Percentiles rank a stretch among this genome's conserved stretches.
Evolutionary conservation across 1,139 yeast genomes (phyloP).

Genomic region (Pneumocystis jirovecii): DNA sequence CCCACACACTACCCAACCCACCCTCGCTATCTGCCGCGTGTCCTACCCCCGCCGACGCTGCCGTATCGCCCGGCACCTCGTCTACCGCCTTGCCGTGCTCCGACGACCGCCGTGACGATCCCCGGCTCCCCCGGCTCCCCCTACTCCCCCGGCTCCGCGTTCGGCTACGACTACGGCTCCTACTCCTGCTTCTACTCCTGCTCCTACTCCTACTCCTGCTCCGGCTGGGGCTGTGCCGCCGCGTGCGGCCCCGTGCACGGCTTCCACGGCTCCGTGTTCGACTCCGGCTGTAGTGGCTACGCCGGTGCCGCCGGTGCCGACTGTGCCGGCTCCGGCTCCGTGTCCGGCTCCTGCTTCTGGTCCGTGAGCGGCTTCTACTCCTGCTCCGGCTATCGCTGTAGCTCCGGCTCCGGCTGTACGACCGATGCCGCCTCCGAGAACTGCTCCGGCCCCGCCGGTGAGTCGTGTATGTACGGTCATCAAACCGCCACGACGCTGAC

Average conservation of each 20-base stretch:
- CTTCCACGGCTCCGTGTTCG: not conserved
- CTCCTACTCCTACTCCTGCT: not conserved
- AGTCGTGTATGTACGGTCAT: slow-evolving; percentile 10
- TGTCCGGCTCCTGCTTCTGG: not conserved
- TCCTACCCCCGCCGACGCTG: too few species aligned
- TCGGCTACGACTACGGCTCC: not conserved
- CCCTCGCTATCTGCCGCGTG: too few species aligned
- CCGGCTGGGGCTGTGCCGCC: not conserved
- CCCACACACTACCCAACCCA: too few species aligned
- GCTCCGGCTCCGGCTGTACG: slow-evolving; percentile 14
- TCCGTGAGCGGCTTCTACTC: slow-evolving; percentile 1
- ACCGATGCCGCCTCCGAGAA: slow-evolving; percentile 11
- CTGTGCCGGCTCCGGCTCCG: not conserved
- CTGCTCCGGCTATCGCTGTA: slow-evolving; percentile 6
- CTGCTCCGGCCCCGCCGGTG: slow-evolving; percentile 11
- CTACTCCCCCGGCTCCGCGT: not conserved
- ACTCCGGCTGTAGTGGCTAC: not conserved
- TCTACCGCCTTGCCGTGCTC: not conserved
- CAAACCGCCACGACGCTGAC: slow-evolving; percentile 15
- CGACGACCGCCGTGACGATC: not conserved
- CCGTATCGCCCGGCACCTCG: too few species aligned
- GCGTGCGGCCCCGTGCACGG: not conserved
- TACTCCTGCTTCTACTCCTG: not conserved
- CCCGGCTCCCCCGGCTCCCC: not conserved
- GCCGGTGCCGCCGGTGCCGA: not conserved